These are phyloP conservation scores for Trypanosoma rangeli DNA, from an alignment of 208 protist species.

Conservation along the genomic window DNA sequence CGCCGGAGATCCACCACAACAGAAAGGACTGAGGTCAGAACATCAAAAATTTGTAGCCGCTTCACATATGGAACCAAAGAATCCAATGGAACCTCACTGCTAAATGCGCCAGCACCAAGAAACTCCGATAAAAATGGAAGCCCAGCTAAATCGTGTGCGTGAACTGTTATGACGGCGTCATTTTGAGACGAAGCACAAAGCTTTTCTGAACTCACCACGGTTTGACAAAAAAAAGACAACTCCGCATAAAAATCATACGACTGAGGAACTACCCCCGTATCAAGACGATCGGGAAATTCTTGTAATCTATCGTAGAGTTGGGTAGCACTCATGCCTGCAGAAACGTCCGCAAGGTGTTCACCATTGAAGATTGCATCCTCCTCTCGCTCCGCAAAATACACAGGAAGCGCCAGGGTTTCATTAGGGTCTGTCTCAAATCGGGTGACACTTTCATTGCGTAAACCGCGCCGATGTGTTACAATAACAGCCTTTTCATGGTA, in stretches of 20 bases:
- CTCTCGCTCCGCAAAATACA: constrained; percentile 56
- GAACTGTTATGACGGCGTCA: constrained; percentile 26
- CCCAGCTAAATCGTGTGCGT: constrained; percentile 64
- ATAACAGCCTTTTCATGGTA: constrained; percentile 59
- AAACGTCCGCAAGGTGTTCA: constrained; percentile 38
- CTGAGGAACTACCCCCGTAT: constrained; percentile 34
- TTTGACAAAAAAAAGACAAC: constrained; percentile 72
- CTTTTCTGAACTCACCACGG: constrained; percentile 27
- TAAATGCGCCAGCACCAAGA: constrained; percentile 54
- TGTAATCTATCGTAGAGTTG: constrained; percentile 61
- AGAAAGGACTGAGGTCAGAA: constrained; percentile 65
- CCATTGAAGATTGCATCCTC: constrained; percentile 57
- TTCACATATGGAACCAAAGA: constrained; percentile 66
- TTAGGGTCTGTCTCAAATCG: constrained; percentile 55
- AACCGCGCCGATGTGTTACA: constrained; percentile 50
- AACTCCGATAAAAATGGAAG: constrained; percentile 54
- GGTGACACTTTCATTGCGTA: constrained; percentile 43
- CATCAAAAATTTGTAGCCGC: constrained; percentile 72
- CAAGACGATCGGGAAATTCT: constrained; percentile 23
- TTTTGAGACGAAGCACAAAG: constrained; percentile 1
- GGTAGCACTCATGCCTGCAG: constrained; percentile 36
- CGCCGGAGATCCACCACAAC: constrained; percentile 77
- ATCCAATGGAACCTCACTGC: constrained; percentile 49
- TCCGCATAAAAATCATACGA: constrained; percentile 82
- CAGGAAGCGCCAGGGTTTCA: constrained; percentile 51